A percentile compares a stretch with the other conserved stretches of the same genome.
Evolutionary conservation across 2,329 filamentous ascomycete species (phyloP).

Genomic region (Monosporascus ibericus): DNA sequence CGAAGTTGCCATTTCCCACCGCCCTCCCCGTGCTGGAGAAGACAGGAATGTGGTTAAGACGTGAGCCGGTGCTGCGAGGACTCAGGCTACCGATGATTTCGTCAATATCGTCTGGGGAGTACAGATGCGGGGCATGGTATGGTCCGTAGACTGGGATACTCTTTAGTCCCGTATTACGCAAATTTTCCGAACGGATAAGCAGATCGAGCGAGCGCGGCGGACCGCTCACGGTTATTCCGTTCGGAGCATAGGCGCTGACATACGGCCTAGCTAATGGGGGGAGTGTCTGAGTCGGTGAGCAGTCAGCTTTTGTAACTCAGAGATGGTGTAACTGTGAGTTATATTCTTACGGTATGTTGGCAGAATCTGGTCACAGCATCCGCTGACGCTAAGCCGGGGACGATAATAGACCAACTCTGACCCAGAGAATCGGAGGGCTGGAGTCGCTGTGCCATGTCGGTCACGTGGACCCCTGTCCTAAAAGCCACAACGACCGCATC

Average conservation of each 20-base stretch:
- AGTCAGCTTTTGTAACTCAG: neutral
- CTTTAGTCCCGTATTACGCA: slow-evolving; percentile 9
- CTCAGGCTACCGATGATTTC: slow-evolving; percentile 4
- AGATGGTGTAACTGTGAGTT: neutral
- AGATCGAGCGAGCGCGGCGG: slow-evolving; percentile 8
- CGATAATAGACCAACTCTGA: slow-evolving; percentile 16
- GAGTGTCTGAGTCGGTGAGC: slow-evolving; percentile 3
- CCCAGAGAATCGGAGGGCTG: slow-evolving; percentile 2
- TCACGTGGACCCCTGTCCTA: slow-evolving; percentile 19
- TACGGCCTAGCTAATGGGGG: slow-evolving; percentile 9
- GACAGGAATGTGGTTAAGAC: slow-evolving; percentile 6
- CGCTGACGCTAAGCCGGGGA: slow-evolving; percentile 12
- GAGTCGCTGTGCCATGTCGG: slow-evolving; percentile 8
- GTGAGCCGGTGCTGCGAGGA: neutral
- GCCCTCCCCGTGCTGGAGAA: slow-evolving; percentile 7
- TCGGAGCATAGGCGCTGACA: slow-evolving; percentile 8
- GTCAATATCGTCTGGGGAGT: slow-evolving; percentile 14
- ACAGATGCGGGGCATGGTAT: slow-evolving; percentile 25
- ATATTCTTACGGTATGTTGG: slow-evolving; percentile 5
- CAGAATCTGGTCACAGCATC: slow-evolving; percentile 9
- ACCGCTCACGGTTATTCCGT: slow-evolving; percentile 12
- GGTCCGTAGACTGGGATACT: slow-evolving; percentile 35
- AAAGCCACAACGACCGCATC: slow-evolving; percentile 24
- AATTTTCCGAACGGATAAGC: neutral
- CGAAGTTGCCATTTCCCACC: slow-evolving; percentile 4